Evolutionary conservation across 169 alveolate species (phyloP).

Genomic region (Cyclospora cayetanensis): DNA sequence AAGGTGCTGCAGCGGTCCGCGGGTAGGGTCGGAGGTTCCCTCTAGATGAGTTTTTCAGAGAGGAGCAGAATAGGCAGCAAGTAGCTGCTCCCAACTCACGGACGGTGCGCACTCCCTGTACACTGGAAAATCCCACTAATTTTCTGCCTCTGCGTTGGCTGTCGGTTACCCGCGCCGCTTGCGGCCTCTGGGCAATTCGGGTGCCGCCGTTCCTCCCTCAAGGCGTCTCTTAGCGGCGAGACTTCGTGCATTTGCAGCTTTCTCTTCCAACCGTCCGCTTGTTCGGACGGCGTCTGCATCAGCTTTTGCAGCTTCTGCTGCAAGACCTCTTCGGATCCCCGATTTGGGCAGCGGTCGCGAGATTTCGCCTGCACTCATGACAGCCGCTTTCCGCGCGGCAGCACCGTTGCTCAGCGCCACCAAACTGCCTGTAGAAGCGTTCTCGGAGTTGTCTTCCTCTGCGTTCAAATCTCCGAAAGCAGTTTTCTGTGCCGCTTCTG

Average conservation of each 20-base stretch:
- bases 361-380: background rate
- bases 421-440: too few species aligned
- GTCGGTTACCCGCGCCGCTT: slow-evolving; percentile 27
- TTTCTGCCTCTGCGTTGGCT: too few species aligned
- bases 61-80: too few species aligned
- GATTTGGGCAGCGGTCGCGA: background rate
- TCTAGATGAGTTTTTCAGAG: too few species aligned
- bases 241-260: background rate
- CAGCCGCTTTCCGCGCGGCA: background rate
- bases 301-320: background rate
- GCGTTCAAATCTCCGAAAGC: too few species aligned
- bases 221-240: slow-evolving; percentile 2
- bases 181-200: background rate
- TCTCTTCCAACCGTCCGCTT: background rate
- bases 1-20: too few species aligned
- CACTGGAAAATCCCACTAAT: too few species aligned
- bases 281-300: background rate
- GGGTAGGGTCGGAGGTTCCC: too few species aligned
- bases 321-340: background rate
- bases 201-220: background rate
- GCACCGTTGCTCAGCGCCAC: background rate
- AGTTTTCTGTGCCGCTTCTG: too few species aligned
- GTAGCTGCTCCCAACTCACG: too few species aligned
- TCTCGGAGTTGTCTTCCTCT: too few species aligned
- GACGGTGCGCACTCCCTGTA: too few species aligned